Percentiles rank a stretch among this genome's conserved stretches.
Evolutionary conservation across 2,329 filamentous ascomycete genomes (phyloP).

Genomic region (Aspergillus pseudoglaucus): DNA sequence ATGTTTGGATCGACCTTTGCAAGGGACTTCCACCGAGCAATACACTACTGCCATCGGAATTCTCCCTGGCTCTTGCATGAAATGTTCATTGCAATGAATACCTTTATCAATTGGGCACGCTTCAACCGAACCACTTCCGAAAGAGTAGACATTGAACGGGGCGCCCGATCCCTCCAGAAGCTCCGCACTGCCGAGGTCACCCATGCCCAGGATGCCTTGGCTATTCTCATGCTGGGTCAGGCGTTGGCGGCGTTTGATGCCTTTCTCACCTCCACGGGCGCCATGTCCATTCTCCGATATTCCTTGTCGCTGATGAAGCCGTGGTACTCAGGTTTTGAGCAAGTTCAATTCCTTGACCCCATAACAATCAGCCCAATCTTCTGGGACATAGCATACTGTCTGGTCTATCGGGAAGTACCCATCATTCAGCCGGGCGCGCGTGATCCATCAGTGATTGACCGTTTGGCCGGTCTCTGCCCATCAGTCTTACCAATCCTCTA

Average conservation of each 20-base stretch:
- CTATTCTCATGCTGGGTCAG: slow-evolving; percentile 8
- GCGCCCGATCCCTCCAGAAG: slow-evolving; percentile 4
- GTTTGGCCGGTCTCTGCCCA: slow-evolving; percentile 5
- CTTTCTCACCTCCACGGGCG: slow-evolving; percentile 7
- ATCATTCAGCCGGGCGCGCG: slow-evolving; percentile 1
- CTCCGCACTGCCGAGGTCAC: slow-evolving; percentile 2
- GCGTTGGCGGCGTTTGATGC: slow-evolving; percentile 13
- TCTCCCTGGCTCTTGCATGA: slow-evolving; percentile 4
- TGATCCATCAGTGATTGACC: slow-evolving; percentile 2
- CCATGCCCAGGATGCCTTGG: slow-evolving; percentile 8
- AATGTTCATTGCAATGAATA: slow-evolving; percentile 4
- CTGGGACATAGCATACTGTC: slow-evolving; percentile 2
- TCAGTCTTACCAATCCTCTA: slow-evolving; percentile 4
- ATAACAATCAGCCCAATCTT: slow-evolving; percentile 4
- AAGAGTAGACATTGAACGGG: slow-evolving; percentile 2
- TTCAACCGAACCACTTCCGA: slow-evolving; percentile 3
- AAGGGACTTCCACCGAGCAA: slow-evolving; percentile 2
- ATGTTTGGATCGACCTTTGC: slow-evolving; percentile 7
- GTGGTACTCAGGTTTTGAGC: slow-evolving; percentile 1
- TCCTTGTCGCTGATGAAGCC: slow-evolving; percentile 8
- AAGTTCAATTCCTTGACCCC: slow-evolving; percentile 1
- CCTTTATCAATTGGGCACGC: slow-evolving; percentile 3
- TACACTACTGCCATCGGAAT: slow-evolving; percentile 4
- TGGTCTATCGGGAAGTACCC: slow-evolving; percentile 4
- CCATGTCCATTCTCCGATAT: slow-evolving; percentile 12